phyloP scores from a whole-genome alignment of 495 filamentous ascomycete genomes.

The Rostrohypoxylon terebratum region DNA sequence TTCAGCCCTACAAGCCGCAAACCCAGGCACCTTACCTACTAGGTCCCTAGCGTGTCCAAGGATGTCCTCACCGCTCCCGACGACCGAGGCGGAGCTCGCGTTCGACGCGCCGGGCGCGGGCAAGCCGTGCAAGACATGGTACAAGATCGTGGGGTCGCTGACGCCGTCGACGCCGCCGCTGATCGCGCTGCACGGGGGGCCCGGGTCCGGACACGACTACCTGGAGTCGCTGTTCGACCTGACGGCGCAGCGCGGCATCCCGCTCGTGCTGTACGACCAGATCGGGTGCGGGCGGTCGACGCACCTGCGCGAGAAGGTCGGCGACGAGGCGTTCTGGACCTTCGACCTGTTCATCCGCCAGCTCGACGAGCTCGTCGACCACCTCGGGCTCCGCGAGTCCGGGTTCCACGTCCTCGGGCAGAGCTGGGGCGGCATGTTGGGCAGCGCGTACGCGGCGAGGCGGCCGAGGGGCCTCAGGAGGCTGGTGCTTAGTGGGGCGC shows the following conservation, averaged over 20 bases:
- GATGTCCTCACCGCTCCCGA: conserved; percentile 21
- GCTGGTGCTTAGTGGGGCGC: conserved; percentile 36
- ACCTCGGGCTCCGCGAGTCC: conserved; percentile 50
- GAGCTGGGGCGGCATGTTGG: conserved; percentile 66
- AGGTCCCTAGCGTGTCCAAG: background rate
- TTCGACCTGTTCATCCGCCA: conserved; percentile 60
- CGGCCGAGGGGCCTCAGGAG: conserved; percentile 25
- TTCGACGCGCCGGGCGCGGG: conserved; percentile 48
- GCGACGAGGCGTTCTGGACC: conserved; percentile 61
- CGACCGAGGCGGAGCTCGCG: conserved; percentile 30
- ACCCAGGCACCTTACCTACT: too few species aligned
- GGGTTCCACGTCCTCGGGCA: conserved; percentile 61
- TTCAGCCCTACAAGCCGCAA: too few species aligned
- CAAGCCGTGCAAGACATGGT: conserved; percentile 58
- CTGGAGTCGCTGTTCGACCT: conserved; percentile 54
- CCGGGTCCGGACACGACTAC: conserved; percentile 59
- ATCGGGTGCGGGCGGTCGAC: conserved; percentile 62
- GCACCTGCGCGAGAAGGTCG: conserved; percentile 54
- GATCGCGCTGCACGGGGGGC: conserved; percentile 59
- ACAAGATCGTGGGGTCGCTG: conserved; percentile 42
- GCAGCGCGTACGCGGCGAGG: conserved; percentile 48
- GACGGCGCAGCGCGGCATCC: conserved; percentile 42
- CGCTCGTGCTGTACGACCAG: conserved; percentile 65
- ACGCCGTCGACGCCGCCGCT: conserved; percentile 4
- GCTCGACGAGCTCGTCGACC: conserved; percentile 59